Percentiles rank a stretch among this genome's conserved stretches.
These are phyloP conservation scores for Exobasidium rhododendri DNA, from an alignment of 1,284 basidiomycete genomes.

Conservation along the genomic window DNA sequence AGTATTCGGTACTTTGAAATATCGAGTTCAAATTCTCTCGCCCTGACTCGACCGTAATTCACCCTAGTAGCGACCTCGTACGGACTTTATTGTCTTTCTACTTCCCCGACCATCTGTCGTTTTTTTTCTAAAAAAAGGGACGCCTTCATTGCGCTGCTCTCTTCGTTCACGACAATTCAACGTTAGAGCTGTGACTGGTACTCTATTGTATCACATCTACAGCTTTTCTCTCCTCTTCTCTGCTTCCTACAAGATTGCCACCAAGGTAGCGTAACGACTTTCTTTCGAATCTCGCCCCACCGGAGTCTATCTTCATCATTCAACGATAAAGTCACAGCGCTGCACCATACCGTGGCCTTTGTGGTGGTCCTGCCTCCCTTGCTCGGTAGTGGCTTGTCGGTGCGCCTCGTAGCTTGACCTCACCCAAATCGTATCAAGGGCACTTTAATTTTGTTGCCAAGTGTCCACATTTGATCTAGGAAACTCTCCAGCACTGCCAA, in stretches of 20 bases:
- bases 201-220: background rate
- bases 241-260: background rate
- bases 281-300: background rate
- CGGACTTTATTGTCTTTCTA: too few relatives aligned
- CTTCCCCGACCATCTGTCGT: too few relatives aligned
- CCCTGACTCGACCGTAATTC: too few relatives aligned
- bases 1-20: too few relatives aligned
- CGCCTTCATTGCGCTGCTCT: slow-evolving; percentile 16
- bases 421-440: background rate
- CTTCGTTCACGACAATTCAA: background rate
- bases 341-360: background rate
- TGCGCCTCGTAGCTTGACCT: background rate
- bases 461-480: background rate
- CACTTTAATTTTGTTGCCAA: background rate
- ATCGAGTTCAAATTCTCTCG: too few relatives aligned
- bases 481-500: background rate
- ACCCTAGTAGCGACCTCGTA: too few relatives aligned
- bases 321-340: background rate
- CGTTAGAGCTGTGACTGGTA: too few relatives aligned
- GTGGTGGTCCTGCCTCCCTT: background rate
- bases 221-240: background rate
- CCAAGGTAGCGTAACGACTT: background rate
- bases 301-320: background rate
- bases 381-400: background rate
- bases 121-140: slow-evolving; percentile 7